Evolutionary conservation across 2,329 filamentous ascomycete species (phyloP), one percentile per base, ranked within the genome.

Genomic region (Lachnellula arida): DNA sequence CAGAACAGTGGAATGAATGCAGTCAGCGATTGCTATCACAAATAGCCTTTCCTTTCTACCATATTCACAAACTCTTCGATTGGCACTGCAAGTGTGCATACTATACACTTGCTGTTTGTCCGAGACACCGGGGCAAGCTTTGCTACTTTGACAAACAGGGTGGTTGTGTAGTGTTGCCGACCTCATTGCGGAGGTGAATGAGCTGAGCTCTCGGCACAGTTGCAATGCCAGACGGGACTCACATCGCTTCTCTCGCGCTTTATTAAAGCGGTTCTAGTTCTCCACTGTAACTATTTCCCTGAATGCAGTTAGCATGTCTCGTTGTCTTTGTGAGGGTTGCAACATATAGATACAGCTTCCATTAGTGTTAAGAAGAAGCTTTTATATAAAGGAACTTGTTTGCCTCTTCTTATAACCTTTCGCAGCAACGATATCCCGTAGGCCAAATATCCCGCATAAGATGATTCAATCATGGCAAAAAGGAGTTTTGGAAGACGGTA

Each of bases 221-320:
- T 75, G 54, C 69, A 69, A 60, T 78, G 78, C 66, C 74, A 78
- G 12, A 78, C 74, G 76, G 68, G 12, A 75, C 70, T 0, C 74
- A 44, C 42, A 44, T 44, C 69, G 23, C 71, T 57, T 3, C 19
- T 74, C 75, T 0, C 66, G 76, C 65, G 54, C 75, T 73, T 57
- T 76, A 73, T 28, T 8, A 7, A 28, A 28, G 25, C 25, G 7
- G 19, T 1, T 19, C 19, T 19, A 2, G 7, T 8, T 28, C 25
- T 28, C 25, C 5, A 28, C 6, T 28, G 6, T 8, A 7, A 28
- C 3, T 11, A 8, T 9, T 32, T 11, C 1, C 7, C 28, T 32
- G 28, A 3, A 32, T 32, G 28, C 8, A 9, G 8, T 32, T 32
- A 32, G 28, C 28, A 32, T 32, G 25, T 8, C 25, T 19, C 19